Evolutionary conservation across 495 filamentous ascomycete genomes (phyloP).

Genomic region (Lineolata rhizophorae): DNA sequence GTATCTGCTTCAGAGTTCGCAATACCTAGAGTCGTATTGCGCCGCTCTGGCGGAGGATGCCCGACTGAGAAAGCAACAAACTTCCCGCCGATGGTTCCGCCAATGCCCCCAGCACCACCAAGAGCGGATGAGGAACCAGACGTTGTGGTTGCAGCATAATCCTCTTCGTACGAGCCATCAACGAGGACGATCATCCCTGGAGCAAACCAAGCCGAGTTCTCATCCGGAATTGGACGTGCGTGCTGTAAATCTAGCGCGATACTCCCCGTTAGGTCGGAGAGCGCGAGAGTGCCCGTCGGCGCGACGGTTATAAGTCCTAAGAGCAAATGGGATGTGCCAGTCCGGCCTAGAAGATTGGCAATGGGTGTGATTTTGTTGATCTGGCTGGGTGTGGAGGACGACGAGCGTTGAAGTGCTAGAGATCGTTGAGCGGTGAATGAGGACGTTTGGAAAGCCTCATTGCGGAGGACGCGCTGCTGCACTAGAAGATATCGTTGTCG

Average conservation of each 20-base stretch:
- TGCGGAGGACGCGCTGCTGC: slow-evolving; percentile 74
- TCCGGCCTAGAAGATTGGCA: slow-evolving; percentile 78
- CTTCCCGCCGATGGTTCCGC: slow-evolving; percentile 67
- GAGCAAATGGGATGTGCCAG: slow-evolving; percentile 64
- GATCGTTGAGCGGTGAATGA: slow-evolving; percentile 33
- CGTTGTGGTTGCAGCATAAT: slow-evolving; percentile 24
- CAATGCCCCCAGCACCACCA: slow-evolving; percentile 56
- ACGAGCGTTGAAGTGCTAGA: slow-evolving; percentile 30
- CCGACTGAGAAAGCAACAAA: slow-evolving; percentile 80
- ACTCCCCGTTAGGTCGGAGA: slow-evolving; percentile 70
- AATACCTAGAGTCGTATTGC: slow-evolving; percentile 57
- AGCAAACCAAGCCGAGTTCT: slow-evolving; percentile 62
- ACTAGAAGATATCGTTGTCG: slow-evolving; percentile 76
- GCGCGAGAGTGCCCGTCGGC: slow-evolving; percentile 60
- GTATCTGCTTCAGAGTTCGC: too few relatives aligned
- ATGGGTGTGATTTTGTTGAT: slow-evolving; percentile 82
- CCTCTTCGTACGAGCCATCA: slow-evolving; percentile 87
- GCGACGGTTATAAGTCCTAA: slow-evolving; percentile 64
- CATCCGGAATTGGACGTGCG: slow-evolving; percentile 57
- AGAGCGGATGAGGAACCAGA: too few relatives aligned
- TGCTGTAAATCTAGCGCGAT: slow-evolving; percentile 68
- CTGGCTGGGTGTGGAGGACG: slow-evolving; percentile 30
- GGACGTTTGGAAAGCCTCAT: slow-evolving; percentile 78
- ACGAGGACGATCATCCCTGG: slow-evolving; percentile 90
- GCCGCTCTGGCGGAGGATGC: slow-evolving; percentile 72